Base-by-base conservation (phyloP, 2,329 filamentous ascomycete genomes). In the Talaromyces sp. region DNA sequence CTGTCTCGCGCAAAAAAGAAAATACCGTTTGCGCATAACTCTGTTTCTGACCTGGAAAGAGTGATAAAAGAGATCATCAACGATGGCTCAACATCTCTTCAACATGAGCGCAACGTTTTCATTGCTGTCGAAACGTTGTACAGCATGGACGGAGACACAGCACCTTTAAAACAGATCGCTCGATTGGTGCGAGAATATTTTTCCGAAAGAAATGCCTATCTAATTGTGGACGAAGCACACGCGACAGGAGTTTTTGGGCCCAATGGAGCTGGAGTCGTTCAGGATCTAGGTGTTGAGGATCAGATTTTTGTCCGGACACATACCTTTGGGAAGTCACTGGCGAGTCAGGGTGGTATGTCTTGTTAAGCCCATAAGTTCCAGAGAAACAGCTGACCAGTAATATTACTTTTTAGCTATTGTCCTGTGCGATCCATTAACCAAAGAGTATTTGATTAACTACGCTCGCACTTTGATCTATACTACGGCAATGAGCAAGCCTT, bases 141-240 rank as follows among this genome's bases (percentile, higher is more conserved):
- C 75, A 93, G 90, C 74, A 95, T 95, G 91, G 91, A 94, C 62
- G 91, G 91, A 0, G 90, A 93, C 69, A 78, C 91, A 19, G 86
- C 86, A 0, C 89, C 89, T 0, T 78, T 95, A 11, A 71, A 72
- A 11, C 82, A 87, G 5, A 85, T 93, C 19, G 82, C 90, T 1
- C 75, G 81, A 0, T 79, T 85, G 4, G 83, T 90, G 0, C 83
- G 89, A 47, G 75, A 78, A 0, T 71, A 84, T 0, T 76, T 92
- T 0, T 86, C 88, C 0, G 67, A 67, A 0, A 82, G 82, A 0
- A 91, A 91, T 67, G 81, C 77, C 2, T 80, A 85, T 67, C 79
- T 87, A 36, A 73, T 86, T 13, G 78, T 87, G 0, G 85, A 88
- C 67, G 85, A 88, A 67, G 85, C 85, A 0, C 85, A 87, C 69